Evolutionary conservation across 1,284 basidiomycete species (phyloP).

Genomic region (Hemileia vastatrix): DNA sequence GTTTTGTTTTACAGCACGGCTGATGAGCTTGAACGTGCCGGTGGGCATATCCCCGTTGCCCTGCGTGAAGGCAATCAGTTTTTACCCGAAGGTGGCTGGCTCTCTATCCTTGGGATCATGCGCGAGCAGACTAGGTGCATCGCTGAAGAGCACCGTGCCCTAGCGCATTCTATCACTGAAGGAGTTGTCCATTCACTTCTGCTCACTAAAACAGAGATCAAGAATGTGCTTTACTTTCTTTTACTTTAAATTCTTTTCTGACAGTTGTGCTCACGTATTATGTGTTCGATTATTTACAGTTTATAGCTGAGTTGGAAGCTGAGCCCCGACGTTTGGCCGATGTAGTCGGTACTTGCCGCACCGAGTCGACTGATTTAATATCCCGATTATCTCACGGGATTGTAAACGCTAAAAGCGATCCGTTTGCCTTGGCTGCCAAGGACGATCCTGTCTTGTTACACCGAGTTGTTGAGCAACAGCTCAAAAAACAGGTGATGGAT

Average conservation of each 20-base stretch:
- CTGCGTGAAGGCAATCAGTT: slow-evolving; percentile 21
- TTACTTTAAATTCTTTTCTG: not conserved
- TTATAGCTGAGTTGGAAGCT: slow-evolving; percentile 7
- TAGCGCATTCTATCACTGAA: slow-evolving; percentile 8
- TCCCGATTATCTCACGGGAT: slow-evolving; percentile 9
- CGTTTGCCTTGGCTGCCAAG: slow-evolving; percentile 27
- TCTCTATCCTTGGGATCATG: slow-evolving; percentile 6
- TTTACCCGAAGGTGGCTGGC: slow-evolving; percentile 20
- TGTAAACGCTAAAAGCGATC: slow-evolving; percentile 7
- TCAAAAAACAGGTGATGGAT: slow-evolving; percentile 32
- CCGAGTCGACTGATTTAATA: slow-evolving; percentile 15
- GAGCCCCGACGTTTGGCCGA: slow-evolving; percentile 1
- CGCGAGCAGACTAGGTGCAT: slow-evolving; percentile 13
- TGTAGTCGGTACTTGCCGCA: slow-evolving; percentile 16
- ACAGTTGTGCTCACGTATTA: no score
- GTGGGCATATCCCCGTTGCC: slow-evolving; percentile 16
- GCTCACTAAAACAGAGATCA: slow-evolving; percentile 9
- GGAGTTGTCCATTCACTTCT: slow-evolving; percentile 7
- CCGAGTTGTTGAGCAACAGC: slow-evolving; percentile 28
- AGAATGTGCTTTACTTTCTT: not conserved
- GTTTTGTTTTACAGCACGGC: slow-evolving; percentile 5
- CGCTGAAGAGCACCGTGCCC: slow-evolving; percentile 12
- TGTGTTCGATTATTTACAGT: not conserved
- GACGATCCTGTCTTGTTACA: slow-evolving; percentile 34
- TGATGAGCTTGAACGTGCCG: slow-evolving; percentile 11